phyloP scores from a whole-genome alignment of 2,329 filamentous ascomycete species.

The Fusarium gaditjirri region DNA sequence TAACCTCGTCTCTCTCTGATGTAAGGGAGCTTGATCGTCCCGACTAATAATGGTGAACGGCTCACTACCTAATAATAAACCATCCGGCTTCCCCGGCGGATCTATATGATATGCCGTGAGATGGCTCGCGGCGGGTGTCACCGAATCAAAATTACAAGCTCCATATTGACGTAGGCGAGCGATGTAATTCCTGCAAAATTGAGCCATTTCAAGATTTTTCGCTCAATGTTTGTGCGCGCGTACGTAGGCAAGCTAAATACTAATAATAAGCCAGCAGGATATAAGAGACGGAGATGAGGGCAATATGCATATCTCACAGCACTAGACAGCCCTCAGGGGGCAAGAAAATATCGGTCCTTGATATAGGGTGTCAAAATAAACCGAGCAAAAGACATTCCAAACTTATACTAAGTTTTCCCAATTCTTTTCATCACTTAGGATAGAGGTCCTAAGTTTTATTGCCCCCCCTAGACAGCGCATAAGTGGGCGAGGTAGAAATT shows the following conservation, averaged over 20 bases:
- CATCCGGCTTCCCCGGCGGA: slow-evolving; percentile 31
- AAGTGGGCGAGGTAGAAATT: slow-evolving; percentile 17
- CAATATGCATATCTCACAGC: slow-evolving; percentile 27
- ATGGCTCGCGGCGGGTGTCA: slow-evolving; percentile 12
- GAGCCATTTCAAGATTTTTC: slow-evolving; percentile 3
- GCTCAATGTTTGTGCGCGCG: slow-evolving; percentile 2
- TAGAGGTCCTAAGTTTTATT: too few relatives aligned
- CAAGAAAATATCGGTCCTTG: too few relatives aligned
- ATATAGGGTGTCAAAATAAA: too few relatives aligned
- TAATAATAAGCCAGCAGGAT: slow-evolving; percentile 9
- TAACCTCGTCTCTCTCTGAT: slow-evolving; percentile 20
- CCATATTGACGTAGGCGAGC: slow-evolving; percentile 26
- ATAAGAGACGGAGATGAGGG: neutral
- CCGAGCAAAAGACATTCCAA: too few relatives aligned
- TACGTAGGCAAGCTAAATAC: slow-evolving; percentile 7
- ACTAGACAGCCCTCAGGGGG: slow-evolving; percentile 1
- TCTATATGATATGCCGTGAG: slow-evolving; percentile 20
- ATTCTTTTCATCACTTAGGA: too few relatives aligned
- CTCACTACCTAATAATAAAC: slow-evolving; percentile 6
- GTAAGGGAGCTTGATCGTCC: slow-evolving; percentile 22
- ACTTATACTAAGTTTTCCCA: too few relatives aligned
- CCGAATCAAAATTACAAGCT: slow-evolving; percentile 23
- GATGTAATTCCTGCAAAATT: slow-evolving; percentile 30
- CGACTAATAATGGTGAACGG: neutral
- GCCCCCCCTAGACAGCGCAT: slow-evolving; percentile 2